Evolutionary conservation across 371 early-diverging fungal genomes (phyloP), one percentile per base, ranked within the genome.

Genomic region (Nosema muscidifuracis): DNA sequence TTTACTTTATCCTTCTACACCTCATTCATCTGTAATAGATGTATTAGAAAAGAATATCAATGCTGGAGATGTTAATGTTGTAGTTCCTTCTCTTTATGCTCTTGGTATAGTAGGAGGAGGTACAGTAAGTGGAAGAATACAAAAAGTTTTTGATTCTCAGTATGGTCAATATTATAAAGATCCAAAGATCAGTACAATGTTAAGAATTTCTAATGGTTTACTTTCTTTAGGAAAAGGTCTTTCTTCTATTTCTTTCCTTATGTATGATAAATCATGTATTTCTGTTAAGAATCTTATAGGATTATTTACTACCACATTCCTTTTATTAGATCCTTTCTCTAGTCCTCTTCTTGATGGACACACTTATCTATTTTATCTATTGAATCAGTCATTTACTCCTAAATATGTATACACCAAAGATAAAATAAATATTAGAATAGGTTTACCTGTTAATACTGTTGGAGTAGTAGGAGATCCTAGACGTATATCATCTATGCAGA

Each of bases 51-150:
- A 91, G 85, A 91, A 89, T 83, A 91, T 94, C 34, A 95, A 95
- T 84, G 94, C 93, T 83, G 89, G 90, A 70, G 92, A 97, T 24
- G 12, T 57, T 7, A 38, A 63, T 40, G 72, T 77, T 26, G 40
- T 77, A 16, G 80, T 90, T 58, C 92, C 91, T 77, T 92, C 97
- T 26, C 90, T 97, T 51, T 90, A 96, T 83, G 93, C 95, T 31
- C 91, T 98, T 90, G 99, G 99, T 58, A 80, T 96, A 60, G 91
- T 97, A 18, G 95, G 96, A 38, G 95, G 95, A 1, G 99, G 99
- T 62, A 96, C 96, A n/a, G 95, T 96, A 85, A 95, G 95, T 82
- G 93, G 97, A 2, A 88, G 95, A 42, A 85, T 97, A 42, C 92
- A 92, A 33, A 92, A 94, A 83, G 92, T 95, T 88, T 83, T 98